These are phyloP conservation scores for Termitomyces sp. DNA, from an alignment of 768 basidiomycete genomes.

Conservation along the genomic window DNA sequence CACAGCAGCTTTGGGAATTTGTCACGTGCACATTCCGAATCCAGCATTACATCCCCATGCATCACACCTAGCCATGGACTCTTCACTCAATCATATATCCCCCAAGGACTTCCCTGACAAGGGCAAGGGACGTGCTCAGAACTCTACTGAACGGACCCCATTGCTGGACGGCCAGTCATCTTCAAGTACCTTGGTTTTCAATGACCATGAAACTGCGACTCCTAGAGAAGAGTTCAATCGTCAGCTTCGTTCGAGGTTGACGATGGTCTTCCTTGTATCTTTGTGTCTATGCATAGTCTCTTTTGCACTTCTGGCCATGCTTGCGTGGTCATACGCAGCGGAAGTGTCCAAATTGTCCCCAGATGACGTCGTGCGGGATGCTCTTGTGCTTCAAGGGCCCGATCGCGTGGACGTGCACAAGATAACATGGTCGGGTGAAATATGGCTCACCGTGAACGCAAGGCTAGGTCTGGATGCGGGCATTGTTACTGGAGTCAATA, in stretches of 20 bases:
- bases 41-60: conserved; percentile 26
- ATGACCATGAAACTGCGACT: conserved; percentile 2
- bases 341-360: conserved; percentile 46
- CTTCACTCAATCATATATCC: conserved; percentile 7
- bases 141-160: conserved; percentile 49
- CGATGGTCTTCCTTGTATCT: conserved; percentile 52
- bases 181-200: conserved; percentile 18
- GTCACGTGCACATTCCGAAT: not conserved
- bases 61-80: conserved; percentile 30
- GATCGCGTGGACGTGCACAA: conserved; percentile 58
- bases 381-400: conserved; percentile 55
- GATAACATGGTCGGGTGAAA: conserved; percentile 47
- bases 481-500: conserved; percentile 48
- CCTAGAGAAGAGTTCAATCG: conserved; percentile 20
- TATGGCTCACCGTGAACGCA: conserved; percentile 56
- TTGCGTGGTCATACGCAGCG: conserved; percentile 66
- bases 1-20: too few species aligned
- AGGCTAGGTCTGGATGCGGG: conserved; percentile 68
- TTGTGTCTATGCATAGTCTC: conserved; percentile 43
- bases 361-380: conserved; percentile 51
- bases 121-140: conserved; percentile 48
- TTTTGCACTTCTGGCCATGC: conserved; percentile 38
- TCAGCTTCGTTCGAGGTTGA: conserved; percentile 31
- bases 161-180: conserved; percentile 37
- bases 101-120: conserved; percentile 28